Evolutionary conservation across 2,329 filamentous ascomycete species (phyloP), one percentile per base, ranked within the genome.

Genomic region (Neopestalotiopsis sp.): DNA sequence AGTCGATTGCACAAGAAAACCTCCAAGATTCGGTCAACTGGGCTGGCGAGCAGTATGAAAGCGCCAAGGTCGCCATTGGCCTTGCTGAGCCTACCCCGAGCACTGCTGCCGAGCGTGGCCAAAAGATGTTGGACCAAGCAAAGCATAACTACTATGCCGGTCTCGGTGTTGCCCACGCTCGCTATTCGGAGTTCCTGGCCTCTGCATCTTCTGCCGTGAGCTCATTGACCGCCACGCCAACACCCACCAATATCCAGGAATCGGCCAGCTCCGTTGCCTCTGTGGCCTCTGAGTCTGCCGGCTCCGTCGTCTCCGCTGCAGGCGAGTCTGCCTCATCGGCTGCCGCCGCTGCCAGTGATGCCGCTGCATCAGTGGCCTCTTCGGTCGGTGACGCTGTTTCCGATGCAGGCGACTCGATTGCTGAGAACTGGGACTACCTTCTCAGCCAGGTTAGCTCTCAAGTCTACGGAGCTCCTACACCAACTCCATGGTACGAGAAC

Each of bases 81-180:
- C 79, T 84, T n/a, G 85, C 89, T 14, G 87, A 90, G 56, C 87
- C 90, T 1, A 90, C 91, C 1, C 85, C 78, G 72, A 89, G 80
- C 72, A 89, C 74, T 4, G 75, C 85, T 0, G 74, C 81, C 13
- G 80, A 81, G 69, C 81, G 76, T 79, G 86, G 79, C 70, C 91
- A 82, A 79, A 91, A 81, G 84, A 87, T 85, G 81, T 88, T 82
- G 77, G 89, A 84, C 77, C 90, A 85, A 82, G 91, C 88, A 61
- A 87, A 85, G 73, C 81, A 86, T 73, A 87, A 89, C 76, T 95
- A 95, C 79, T 95, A 94, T 74, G 91, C 94, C 71, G 93, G 91
- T 12, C 80, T 96, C 30, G 94, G 94, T 34, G 79, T 94, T 59
- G 94, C 94, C 0, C 92, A 97, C 75, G 93, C 90, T 58, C 89